A percentile compares a stretch with the other conserved stretches of the same genome.
phyloP scores from a whole-genome alignment of 805 yeast genomes.

The Teunomyces aglyptinius region DNA sequence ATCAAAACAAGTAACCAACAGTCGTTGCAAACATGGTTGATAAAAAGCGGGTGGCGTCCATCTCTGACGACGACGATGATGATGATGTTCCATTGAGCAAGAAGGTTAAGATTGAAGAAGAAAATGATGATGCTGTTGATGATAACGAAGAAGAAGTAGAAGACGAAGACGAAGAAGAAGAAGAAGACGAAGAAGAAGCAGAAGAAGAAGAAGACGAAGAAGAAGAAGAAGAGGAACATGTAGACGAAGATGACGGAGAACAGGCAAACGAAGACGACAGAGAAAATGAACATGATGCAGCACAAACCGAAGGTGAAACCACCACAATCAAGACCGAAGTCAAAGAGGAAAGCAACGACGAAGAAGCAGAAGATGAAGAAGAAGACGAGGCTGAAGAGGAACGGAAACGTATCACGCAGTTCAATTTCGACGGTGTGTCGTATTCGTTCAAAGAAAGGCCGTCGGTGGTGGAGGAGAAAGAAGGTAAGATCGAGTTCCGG shows the following conservation, averaged over 20 bases:
- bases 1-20: neutral
- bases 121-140: no score
- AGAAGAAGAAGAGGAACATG: no score
- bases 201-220: no score
- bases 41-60: conserved; percentile 28
- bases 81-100: conserved; percentile 24
- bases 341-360: conserved; percentile 24
- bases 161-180: conserved; percentile 18
- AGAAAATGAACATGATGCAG: conserved; percentile 19
- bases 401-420: conserved; percentile 42
- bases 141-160: conserved; percentile 17
- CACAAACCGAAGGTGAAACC: conserved; percentile 20
- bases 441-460: conserved; percentile 90
- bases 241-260: no score
- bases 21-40: conserved; percentile 16
- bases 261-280: conserved; percentile 8
- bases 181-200: conserved; percentile 9
- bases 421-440: conserved; percentile 71
- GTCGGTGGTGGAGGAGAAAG: conserved; percentile 89
- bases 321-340: conserved; percentile 17
- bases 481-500: conserved; percentile 89
- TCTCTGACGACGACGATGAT: conserved; percentile 28
- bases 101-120: conserved; percentile 19
- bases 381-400: conserved; percentile 46
- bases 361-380: conserved; percentile 33